Percentiles rank a stretch among this genome's conserved stretches.
Evolutionary conservation across 1,139 yeast species (phyloP).

Genomic region (Lodderomyces metapsilosis): DNA sequence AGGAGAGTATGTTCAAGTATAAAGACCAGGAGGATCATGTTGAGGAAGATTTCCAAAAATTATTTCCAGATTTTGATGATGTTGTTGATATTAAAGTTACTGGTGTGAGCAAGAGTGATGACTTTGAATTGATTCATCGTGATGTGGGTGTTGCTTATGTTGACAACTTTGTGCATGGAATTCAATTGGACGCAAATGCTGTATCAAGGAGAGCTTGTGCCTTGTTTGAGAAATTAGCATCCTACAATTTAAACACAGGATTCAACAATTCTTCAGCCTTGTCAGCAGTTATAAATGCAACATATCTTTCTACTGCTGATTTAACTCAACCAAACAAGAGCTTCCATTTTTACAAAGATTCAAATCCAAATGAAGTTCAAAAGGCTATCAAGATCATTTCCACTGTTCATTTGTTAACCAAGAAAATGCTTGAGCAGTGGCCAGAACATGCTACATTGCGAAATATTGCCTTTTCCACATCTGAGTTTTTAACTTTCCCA

Average conservation of each 20-base stretch:
- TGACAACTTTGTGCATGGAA: constrained; percentile 23
- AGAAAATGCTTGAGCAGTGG: constrained; percentile 66
- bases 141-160: constrained; percentile 30
- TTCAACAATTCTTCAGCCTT: constrained; percentile 36
- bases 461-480: constrained; percentile 62
- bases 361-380: constrained; percentile 58
- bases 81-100: constrained; percentile 38
- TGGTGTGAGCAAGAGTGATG: constrained; percentile 17
- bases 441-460: constrained; percentile 93
- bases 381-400: constrained; percentile 55
- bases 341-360: constrained; percentile 70
- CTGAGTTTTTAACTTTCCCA: constrained; percentile 65
- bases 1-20: constrained; percentile 63
- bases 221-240: constrained; percentile 25
- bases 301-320: constrained; percentile 28
- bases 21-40: constrained; percentile 61
- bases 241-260: constrained; percentile 19
- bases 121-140: constrained; percentile 31
- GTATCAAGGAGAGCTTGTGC: constrained; percentile 45
- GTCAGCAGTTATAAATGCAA: constrained; percentile 40
- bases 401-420: constrained; percentile 46
- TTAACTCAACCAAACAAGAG: constrained; percentile 19
- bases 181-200: constrained; percentile 19
- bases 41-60: constrained; percentile 66
- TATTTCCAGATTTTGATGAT: constrained; percentile 90